Conservation (phyloP, 2,329 filamentous ascomycete genomes). For the Cladosporium sp. region DNA sequence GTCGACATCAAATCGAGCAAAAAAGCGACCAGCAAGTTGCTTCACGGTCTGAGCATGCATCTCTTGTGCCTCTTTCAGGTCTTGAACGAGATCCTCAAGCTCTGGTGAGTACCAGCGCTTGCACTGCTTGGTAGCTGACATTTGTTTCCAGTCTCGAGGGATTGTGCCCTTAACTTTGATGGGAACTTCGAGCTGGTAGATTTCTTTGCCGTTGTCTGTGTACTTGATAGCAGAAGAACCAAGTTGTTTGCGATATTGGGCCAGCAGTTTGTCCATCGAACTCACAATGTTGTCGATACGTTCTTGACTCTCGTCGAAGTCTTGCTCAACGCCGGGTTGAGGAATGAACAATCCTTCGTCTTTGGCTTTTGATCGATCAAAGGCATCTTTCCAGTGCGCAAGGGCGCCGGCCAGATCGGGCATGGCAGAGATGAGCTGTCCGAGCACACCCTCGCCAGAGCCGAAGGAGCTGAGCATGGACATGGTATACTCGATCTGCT, state of each 20-base stretch:
- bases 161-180: slow-evolving; percentile 70
- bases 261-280: slow-evolving; percentile 67
- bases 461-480: slow-evolving; percentile 69
- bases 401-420: slow-evolving; percentile 73
- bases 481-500: slow-evolving; percentile 96
- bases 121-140: slow-evolving; percentile 86
- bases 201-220: slow-evolving; percentile 85
- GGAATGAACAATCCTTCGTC: slow-evolving; percentile 81
- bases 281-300: slow-evolving; percentile 70
- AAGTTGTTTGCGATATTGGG: slow-evolving; percentile 66
- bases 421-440: slow-evolving; percentile 79
- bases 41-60: slow-evolving; percentile 88
- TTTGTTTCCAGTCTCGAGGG: slow-evolving; percentile 86
- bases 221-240: slow-evolving; percentile 60
- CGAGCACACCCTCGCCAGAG: slow-evolving; percentile 77
- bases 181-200: slow-evolving; percentile 92
- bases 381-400: slow-evolving; percentile 84
- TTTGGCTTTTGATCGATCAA: slow-evolving; percentile 75
- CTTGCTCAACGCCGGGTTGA: slow-evolving; percentile 79
- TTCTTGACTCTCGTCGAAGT: slow-evolving; percentile 82
- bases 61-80: slow-evolving; percentile 91
- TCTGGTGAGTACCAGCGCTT: slow-evolving; percentile 93
- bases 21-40: slow-evolving; percentile 79
- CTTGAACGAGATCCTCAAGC: slow-evolving; percentile 74
- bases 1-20: slow-evolving; percentile 79